A percentile compares a stretch with the other conserved stretches of the same genome.
These are phyloP conservation scores for Trichoderma oligosporum DNA, from an alignment of 2,329 filamentous ascomycete genomes.

Conservation along the genomic window DNA sequence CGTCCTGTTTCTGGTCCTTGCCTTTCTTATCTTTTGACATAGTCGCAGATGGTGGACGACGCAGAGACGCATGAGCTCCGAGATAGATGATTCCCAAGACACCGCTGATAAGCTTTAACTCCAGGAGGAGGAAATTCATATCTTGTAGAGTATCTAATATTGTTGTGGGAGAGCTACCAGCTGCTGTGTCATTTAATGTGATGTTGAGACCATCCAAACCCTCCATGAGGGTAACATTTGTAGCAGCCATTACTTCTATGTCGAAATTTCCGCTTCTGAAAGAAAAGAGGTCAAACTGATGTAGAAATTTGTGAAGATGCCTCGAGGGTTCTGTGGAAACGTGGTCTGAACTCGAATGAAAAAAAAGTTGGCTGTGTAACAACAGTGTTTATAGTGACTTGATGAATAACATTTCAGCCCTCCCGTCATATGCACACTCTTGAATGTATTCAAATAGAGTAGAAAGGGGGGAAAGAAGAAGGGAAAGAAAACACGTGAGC, in stretches of 20 bases:
- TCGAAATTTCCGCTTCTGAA: background rate
- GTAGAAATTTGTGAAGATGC: background rate
- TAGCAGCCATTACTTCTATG: slow-evolving; percentile 21
- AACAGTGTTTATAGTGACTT: no score
- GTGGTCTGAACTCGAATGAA: slow-evolving; percentile 13
- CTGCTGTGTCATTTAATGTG: slow-evolving; percentile 26
- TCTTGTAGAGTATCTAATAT: slow-evolving; percentile 34
- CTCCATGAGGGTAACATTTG: slow-evolving; percentile 26
- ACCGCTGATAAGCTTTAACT: slow-evolving; percentile 53
- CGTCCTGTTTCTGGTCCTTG: slow-evolving; percentile 44
- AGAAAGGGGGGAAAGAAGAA: background rate
- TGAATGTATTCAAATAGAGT: background rate
- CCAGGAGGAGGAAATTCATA: slow-evolving; percentile 43
- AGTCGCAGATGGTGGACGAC: slow-evolving; percentile 74
- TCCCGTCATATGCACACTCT: background rate
- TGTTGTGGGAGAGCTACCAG: slow-evolving; percentile 21
- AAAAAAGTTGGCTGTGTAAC: background rate
- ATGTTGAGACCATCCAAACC: slow-evolving; percentile 32
- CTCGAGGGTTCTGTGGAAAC: slow-evolving; percentile 10
- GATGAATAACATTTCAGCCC: background rate
- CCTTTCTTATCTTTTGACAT: slow-evolving; percentile 48
- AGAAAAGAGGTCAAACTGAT: background rate
- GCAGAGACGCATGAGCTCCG: slow-evolving; percentile 79
- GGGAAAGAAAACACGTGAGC: no score
- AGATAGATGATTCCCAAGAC: slow-evolving; percentile 81